Evolutionary conservation across 1,284 basidiomycete genomes (phyloP), one percentile per base, ranked within the genome.

Genomic region (Crucibulum cyathiforme): DNA sequence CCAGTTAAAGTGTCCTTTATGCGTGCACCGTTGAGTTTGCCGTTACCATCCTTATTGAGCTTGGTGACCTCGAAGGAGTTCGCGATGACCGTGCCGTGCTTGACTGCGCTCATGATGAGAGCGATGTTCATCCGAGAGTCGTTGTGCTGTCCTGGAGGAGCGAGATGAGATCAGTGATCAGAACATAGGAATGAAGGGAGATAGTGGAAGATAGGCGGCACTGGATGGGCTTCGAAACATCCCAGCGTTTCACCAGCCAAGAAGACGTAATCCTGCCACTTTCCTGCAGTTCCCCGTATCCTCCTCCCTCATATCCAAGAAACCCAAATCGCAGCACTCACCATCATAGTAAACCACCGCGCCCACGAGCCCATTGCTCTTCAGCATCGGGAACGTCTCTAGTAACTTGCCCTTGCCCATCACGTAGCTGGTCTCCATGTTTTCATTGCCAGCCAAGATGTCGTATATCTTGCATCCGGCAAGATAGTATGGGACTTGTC

Each of bases 101-200:
- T 94, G 47, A 98, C 94, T 8, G 97, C 97, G 7, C 93, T 98
- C 87, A 98, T 89, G 67, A 96, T 84, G 54, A 96, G 85, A 1
- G 96, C 95, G 57, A 98, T 89, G 79, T 98, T 98, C 97, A 99
- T 99, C 38, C 97, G 88, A 6, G 97, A 92, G 73, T 99, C 97
- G 71, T 98, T 99, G 80, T 99, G 97, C 81, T 98, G 97, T 54
- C 96, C 93, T 94, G 53, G 50, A 54, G 10, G 41, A 15, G 15
- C 47, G 24, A n/a, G 12, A 24, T n/a, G 55, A 58, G 8, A 38
- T 34, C 15, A 58, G 43, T 8, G 36, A 31, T 19, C 3, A 13
- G 10, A 39, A 13, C 10, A 38, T 1, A 48, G 36, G 36, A 50
- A 60, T 9, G 19, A 49, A 17, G 12, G 3, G 39, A n/a, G n/a